Percentiles rank a stretch among this genome's conserved stretches.
phyloP scores from a whole-genome alignment of 73 alveolate species.

The Stentor coeruleus region DNA sequence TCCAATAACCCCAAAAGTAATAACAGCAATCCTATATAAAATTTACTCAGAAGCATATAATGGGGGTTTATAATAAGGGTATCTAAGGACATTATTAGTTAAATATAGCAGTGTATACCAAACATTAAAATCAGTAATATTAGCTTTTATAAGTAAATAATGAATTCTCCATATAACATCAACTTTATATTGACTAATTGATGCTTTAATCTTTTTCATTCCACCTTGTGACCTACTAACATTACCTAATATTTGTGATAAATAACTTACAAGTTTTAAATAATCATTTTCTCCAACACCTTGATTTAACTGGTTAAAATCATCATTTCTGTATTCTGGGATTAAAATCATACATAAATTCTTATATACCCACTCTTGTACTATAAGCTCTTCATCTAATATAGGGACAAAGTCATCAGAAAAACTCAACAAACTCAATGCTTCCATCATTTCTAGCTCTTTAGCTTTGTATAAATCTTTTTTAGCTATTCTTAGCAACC shows the following conservation, averaged over 20 bases:
- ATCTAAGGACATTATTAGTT: neutral
- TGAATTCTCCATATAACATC: neutral
- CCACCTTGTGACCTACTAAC: conserved; percentile 9
- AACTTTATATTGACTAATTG: neutral
- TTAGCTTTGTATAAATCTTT: neutral
- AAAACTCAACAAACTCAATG: neutral
- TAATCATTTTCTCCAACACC: neutral
- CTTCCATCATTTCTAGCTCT: neutral
- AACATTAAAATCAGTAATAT: neutral
- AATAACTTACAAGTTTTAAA: neutral
- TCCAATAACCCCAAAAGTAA: neutral
- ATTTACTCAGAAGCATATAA: neutral
- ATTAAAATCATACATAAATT: conserved; percentile 7
- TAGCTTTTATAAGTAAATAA: neutral
- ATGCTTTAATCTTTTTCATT: neutral
- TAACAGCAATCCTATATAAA: neutral
- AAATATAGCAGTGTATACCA: neutral
- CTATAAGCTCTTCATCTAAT: conserved; percentile 1
- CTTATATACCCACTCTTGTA: neutral
- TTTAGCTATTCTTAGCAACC: neutral
- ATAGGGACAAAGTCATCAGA: neutral
- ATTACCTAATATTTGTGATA: neutral
- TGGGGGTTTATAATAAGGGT: conserved; percentile 7
- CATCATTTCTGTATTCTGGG: neutral
- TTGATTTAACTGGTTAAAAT: neutral